Percentiles rank a stretch among this genome's conserved stretches.
phyloP scores from a whole-genome alignment of 345 rosid species.

The Murraya paniculata region DNA sequence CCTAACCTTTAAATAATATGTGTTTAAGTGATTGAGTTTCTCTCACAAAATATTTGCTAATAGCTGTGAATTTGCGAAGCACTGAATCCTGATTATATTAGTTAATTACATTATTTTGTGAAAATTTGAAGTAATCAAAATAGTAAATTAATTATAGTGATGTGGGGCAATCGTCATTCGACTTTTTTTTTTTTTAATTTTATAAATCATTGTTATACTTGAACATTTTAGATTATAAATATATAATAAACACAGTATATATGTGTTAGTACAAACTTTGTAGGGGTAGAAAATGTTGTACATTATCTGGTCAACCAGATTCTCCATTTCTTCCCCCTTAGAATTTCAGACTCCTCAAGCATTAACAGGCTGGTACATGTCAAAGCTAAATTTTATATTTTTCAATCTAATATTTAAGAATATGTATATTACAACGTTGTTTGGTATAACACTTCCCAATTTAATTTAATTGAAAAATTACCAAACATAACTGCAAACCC shows the following conservation, averaged over 20 bases:
- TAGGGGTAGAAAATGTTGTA: too few relatives aligned
- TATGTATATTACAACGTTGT: too few relatives aligned
- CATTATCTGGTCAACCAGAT: background rate
- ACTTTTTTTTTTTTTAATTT: too few relatives aligned
- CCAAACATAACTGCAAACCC: too few relatives aligned
- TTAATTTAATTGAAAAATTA: too few relatives aligned
- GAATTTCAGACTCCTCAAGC: slow-evolving; percentile 1
- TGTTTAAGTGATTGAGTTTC: too few relatives aligned
- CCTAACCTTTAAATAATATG: too few relatives aligned
- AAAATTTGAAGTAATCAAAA: background rate
- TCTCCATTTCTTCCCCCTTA: background rate
- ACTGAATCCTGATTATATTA: background rate
- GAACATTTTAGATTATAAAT: background rate
- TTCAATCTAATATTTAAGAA: background rate
- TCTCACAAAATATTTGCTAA: background rate
- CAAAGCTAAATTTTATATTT: background rate
- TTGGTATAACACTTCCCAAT: too few relatives aligned
- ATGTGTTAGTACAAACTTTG: background rate
- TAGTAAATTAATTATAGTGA: background rate
- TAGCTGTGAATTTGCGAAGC: background rate
- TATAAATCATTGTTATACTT: background rate
- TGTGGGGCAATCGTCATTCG: too few relatives aligned
- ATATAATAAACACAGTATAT: background rate
- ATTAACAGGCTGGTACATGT: background rate
- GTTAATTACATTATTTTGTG: background rate